Percentiles rank a stretch among this genome's conserved stretches.
Conservation (phyloP, 1,284 basidiomycete species). For the Apiotrichum brassicae region DNA sequence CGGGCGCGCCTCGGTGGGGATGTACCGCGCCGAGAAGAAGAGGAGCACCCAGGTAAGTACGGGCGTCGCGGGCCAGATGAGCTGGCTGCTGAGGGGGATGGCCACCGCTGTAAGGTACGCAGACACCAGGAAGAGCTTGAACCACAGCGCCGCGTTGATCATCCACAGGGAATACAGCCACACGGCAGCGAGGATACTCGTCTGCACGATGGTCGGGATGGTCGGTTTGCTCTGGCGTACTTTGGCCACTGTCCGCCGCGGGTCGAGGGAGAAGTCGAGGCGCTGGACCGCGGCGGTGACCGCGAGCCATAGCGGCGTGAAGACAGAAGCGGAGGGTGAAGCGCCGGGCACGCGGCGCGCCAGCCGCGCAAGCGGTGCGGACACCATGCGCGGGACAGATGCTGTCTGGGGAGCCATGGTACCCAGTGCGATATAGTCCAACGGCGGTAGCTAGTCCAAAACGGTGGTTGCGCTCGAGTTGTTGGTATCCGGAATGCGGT, state of each 20-base stretch:
- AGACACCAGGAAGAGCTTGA: constrained; percentile 75
- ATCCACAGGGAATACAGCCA: constrained; percentile 73
- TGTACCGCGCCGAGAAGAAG: constrained; percentile 81
- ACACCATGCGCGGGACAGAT: constrained; percentile 34
- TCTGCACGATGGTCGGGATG: constrained; percentile 55
- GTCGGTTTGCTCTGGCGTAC: constrained; percentile 60
- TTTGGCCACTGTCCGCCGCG: constrained; percentile 60
- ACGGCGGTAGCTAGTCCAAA: too few species aligned
- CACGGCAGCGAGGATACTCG: constrained; percentile 55
- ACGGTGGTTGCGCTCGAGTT: too few species aligned
- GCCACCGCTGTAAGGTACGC: constrained; percentile 64
- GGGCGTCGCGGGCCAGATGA: constrained; percentile 83
- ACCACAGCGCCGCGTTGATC: constrained; percentile 52
- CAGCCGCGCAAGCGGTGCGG: constrained; percentile 29
- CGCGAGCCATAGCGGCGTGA: constrained; percentile 34
- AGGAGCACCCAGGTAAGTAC: constrained; percentile 77
- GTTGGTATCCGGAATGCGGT: too few species aligned
- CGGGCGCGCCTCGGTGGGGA: constrained; percentile 68
- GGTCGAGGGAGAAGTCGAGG: constrained; percentile 69
- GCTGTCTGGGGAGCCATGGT: constrained; percentile 12
- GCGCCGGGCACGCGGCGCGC: constrained; percentile 24
- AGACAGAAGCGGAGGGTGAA: constrained; percentile 21
- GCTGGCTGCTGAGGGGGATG: constrained; percentile 83
- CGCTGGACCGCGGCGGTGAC: constrained; percentile 48
- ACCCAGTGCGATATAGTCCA: too few species aligned